A percentile compares a stretch with the other conserved stretches of the same genome.
Evolutionary conservation across 1,139 yeast species (phyloP).

Genomic region (Zygosaccharomyces sapae): DNA sequence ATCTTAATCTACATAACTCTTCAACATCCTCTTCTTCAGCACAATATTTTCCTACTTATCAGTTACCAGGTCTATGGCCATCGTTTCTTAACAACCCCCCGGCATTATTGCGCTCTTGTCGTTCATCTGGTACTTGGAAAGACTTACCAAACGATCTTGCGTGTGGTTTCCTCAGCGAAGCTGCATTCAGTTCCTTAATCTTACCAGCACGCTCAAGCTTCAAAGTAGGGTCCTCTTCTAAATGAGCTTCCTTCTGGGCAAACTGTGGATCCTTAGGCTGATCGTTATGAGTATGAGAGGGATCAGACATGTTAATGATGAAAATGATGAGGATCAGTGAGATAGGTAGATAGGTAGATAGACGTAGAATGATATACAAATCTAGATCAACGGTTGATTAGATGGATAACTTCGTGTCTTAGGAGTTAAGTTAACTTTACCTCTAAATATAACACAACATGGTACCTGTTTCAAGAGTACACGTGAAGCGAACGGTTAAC

Average conservation of each 20-base stretch:
- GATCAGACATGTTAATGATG: neutral
- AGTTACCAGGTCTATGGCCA: constrained; percentile 23
- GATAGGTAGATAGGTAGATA: neutral
- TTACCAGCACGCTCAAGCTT: constrained; percentile 23
- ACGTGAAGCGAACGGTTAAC: neutral
- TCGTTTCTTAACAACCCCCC: constrained; percentile 20
- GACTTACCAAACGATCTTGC: constrained; percentile 15
- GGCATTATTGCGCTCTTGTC: constrained; percentile 9
- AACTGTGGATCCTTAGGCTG: neutral
- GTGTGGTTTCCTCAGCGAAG: constrained; percentile 27
- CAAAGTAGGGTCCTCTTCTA: constrained; percentile 12
- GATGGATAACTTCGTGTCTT: no score
- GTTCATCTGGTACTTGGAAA: constrained; percentile 27
- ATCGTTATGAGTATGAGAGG: neutral
- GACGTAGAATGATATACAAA: neutral
- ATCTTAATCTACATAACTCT: neutral
- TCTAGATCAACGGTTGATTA: neutral
- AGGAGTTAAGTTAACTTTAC: neutral
- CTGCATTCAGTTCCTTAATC: constrained; percentile 18
- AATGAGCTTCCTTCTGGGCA: constrained; percentile 4
- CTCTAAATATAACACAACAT: neutral
- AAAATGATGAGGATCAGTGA: neutral
- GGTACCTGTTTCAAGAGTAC: neutral
- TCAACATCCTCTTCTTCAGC: neutral
- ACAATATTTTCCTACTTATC: no score